Conservation (phyloP, 768 basidiomycete genomes). For the Butyriboletus loyo region DNA sequence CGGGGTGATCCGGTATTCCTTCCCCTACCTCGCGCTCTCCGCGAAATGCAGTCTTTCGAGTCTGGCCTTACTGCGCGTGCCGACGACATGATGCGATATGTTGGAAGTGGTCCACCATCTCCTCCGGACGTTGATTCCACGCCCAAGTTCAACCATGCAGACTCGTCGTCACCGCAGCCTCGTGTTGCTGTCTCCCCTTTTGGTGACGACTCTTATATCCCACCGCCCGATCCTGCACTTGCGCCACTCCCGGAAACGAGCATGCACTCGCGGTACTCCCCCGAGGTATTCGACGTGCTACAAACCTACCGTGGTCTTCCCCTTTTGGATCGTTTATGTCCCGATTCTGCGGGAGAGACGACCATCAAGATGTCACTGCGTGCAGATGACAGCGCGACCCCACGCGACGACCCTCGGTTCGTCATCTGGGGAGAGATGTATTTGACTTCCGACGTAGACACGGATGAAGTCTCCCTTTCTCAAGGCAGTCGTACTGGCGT, state of each 20-base stretch:
- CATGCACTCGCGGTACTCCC: slow-evolving; percentile 62
- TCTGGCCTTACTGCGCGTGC: slow-evolving; percentile 76
- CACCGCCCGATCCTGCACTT: slow-evolving; percentile 25
- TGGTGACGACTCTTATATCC: slow-evolving; percentile 29
- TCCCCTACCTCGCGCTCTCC: slow-evolving; percentile 53
- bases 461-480: slow-evolving; percentile 39
- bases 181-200: slow-evolving; percentile 27
- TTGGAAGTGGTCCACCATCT: slow-evolving; percentile 12
- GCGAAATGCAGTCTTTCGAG: slow-evolving; percentile 87
- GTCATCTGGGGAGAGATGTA: slow-evolving; percentile 81
- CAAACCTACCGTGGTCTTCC: slow-evolving; percentile 80
- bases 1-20: slow-evolving; percentile 42
- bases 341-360: slow-evolving; percentile 54
- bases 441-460: slow-evolving; percentile 28
- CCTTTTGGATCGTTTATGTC: slow-evolving; percentile 61
- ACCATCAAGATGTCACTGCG: slow-evolving; percentile 72
- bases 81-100: slow-evolving; percentile 28
- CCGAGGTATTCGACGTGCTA: slow-evolving; percentile 75
- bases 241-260: slow-evolving; percentile 46
- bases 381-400: slow-evolving; percentile 64
- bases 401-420: slow-evolving; percentile 85
- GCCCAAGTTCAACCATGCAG: background rate
- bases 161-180: slow-evolving; percentile 18
- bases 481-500: slow-evolving; percentile 38
- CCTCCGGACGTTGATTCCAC: background rate